Evolutionary conservation across 176 grass and related monocot species (phyloP).

Genomic region (Chloris gayana): DNA sequence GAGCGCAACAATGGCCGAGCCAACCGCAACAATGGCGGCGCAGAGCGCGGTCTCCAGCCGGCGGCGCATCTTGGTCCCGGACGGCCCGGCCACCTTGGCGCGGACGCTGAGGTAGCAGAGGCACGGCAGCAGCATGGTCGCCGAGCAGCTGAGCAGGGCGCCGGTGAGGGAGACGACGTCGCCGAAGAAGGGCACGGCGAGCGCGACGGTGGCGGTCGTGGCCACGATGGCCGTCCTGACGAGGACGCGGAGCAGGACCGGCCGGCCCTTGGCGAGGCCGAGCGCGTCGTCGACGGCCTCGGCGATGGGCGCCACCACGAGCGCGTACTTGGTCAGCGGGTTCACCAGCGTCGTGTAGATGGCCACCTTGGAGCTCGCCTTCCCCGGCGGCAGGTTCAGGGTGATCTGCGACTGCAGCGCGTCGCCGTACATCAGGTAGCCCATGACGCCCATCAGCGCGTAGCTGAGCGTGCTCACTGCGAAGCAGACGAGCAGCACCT

Average conservation of each 20-base stretch:
- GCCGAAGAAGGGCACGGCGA: conserved; percentile 47
- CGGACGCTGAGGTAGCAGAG: conserved; percentile 57
- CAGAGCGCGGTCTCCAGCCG: conserved; percentile 33
- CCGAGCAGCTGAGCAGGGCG: conserved; percentile 45
- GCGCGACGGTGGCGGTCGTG: conserved; percentile 30
- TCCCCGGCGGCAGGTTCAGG: no score
- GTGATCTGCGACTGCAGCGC: no score
- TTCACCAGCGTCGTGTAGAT: no score
- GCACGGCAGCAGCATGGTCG: conserved; percentile 44
- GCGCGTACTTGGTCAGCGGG: no score
- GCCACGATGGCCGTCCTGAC: conserved; percentile 34
- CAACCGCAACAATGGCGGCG: conserved; percentile 19
- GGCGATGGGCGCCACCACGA: no score
- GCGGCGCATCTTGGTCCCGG: background rate
- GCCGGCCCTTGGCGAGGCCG: no score
- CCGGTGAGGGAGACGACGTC: conserved; percentile 40
- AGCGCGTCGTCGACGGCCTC: no score
- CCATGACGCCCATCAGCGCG: no score
- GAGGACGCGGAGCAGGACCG: background rate
- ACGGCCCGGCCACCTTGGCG: conserved; percentile 6
- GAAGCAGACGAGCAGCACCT: no score
- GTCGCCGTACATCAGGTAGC: no score
- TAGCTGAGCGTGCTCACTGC: no score
- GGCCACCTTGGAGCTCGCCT: no score
- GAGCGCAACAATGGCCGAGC: conserved; percentile 11